These are phyloP conservation scores for Closterium sp. DNA, from an alignment of 139 green algal genomes.

Conservation along the genomic window DNA sequence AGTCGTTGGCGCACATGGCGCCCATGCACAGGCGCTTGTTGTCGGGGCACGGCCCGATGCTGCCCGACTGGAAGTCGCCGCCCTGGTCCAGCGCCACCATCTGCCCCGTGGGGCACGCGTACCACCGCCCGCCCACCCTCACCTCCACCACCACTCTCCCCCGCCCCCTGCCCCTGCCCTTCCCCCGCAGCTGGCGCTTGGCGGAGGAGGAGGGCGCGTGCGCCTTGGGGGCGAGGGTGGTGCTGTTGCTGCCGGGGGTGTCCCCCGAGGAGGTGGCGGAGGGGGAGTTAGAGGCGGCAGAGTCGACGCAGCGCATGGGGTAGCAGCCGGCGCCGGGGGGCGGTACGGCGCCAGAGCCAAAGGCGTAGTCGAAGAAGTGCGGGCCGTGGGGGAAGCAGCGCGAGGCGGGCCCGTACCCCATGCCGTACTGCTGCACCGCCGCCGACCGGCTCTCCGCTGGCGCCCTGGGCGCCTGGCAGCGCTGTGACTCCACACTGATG, in stretches of 20 bases:
- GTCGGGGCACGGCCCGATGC: neutral
- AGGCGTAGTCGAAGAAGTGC: neutral
- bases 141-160: neutral
- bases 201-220: neutral
- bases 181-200: neutral
- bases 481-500: neutral
- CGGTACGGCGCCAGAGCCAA: neutral
- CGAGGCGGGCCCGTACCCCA: neutral
- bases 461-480: neutral
- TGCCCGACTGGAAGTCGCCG: neutral
- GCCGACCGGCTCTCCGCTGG: neutral
- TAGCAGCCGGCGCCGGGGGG: conserved; percentile 2
- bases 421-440: neutral
- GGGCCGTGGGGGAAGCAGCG: neutral
- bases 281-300: neutral
- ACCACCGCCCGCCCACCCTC: neutral
- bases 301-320: conserved; percentile 5
- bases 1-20: neutral
- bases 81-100: neutral
- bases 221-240: neutral
- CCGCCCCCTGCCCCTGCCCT: neutral
- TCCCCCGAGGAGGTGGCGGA: neutral
- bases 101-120: neutral
- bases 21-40: neutral
- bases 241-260: neutral